Evolutionary conservation across 106 monocot genomes (phyloP).

Genomic region (Phalaenopsis aphrodite): DNA sequence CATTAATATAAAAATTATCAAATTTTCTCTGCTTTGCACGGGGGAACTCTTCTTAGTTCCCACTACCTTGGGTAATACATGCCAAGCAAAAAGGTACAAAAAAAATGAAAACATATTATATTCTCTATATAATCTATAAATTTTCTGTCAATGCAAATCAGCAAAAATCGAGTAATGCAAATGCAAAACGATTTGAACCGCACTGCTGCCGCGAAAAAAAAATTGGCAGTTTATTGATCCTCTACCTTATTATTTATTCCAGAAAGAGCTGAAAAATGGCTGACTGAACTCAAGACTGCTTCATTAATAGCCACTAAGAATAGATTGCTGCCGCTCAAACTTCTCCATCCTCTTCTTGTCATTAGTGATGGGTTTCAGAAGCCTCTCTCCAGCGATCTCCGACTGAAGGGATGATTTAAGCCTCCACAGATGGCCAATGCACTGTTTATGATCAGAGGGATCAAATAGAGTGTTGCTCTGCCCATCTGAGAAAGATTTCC

Average conservation of each 20-base stretch:
- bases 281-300: neutral
- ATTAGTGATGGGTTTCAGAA: slow-evolving; percentile 42
- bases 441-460: slow-evolving; percentile 34
- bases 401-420: slow-evolving; percentile 54
- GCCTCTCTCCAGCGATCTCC: slow-evolving; percentile 55
- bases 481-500: slow-evolving; percentile 15
- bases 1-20: no score
- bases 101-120: neutral
- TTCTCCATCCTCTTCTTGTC: slow-evolving; percentile 39
- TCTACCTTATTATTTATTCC: neutral
- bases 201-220: neutral
- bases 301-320: slow-evolving; percentile 17
- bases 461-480: neutral
- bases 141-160: neutral
- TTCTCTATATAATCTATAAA: neutral
- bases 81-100: neutral
- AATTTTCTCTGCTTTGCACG: no score
- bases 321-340: slow-evolving; percentile 23
- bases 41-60: no score
- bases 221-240: slow-evolving; percentile 2
- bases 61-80: no score
- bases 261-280: no score
- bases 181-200: neutral
- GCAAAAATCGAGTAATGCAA: neutral
- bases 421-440: slow-evolving; percentile 55